A percentile compares a stretch with the other conserved stretches of the same genome.
Conservation (phyloP, 2,329 filamentous ascomycete species). For the Penicillium sp. region DNA sequence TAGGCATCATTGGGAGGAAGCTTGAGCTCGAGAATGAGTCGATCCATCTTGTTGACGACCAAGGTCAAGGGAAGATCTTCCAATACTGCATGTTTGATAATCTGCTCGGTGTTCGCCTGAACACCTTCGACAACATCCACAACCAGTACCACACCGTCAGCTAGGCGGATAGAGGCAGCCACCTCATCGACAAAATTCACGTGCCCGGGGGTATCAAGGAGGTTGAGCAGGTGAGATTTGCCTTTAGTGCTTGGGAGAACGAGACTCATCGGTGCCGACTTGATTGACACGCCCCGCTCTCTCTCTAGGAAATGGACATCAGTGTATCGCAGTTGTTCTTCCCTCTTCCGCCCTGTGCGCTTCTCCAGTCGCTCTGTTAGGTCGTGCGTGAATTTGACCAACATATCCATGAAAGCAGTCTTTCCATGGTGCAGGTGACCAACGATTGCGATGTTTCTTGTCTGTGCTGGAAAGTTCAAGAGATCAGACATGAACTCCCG, state of each 20-base stretch:
- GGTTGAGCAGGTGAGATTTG: constrained; percentile 92
- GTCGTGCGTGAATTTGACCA: constrained; percentile 93
- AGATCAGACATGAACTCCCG: constrained; percentile 91
- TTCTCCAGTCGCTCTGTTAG: constrained; percentile 75
- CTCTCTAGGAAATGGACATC: constrained; percentile 87
- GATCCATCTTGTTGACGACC: constrained; percentile 96
- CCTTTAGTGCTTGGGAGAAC: constrained; percentile 83
- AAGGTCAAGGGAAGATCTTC: constrained; percentile 86
- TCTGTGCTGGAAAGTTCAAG: constrained; percentile 94
- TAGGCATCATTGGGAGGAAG: constrained; percentile 93
- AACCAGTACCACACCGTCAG: constrained; percentile 87
- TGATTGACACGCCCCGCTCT: constrained; percentile 86
- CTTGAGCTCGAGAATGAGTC: constrained; percentile 89
- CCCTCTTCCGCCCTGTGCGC: constrained; percentile 73
- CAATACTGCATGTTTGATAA: constrained; percentile 91
- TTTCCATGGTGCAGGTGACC: constrained; percentile 97
- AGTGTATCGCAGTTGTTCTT: constrained; percentile 92
- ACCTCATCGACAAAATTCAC: constrained; percentile 99
- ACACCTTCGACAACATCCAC: constrained; percentile 98
- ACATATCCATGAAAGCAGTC: constrained; percentile 97
- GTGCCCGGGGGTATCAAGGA: constrained; percentile 93
- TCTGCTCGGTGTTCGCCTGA: constrained; percentile 95
- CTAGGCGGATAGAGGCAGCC: constrained; percentile 78
- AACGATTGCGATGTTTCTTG: constrained; percentile 85
- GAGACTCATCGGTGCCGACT: constrained; percentile 90